A percentile compares a stretch with the other conserved stretches of the same genome.
These are phyloP conservation scores for Pneumocystis carinii DNA, from an alignment of 1,139 yeast genomes.

Conservation along the genomic window DNA sequence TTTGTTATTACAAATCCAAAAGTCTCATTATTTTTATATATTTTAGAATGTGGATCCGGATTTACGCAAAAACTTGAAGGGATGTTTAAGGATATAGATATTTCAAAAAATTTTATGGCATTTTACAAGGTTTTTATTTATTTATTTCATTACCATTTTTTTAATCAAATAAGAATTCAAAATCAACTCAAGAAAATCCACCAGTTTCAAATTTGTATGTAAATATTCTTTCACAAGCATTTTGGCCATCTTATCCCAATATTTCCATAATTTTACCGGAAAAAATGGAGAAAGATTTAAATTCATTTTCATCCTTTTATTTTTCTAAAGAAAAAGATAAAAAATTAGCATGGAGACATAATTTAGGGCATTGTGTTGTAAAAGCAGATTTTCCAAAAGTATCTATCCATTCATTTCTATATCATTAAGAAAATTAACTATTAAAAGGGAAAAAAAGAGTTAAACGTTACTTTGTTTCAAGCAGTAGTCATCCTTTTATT, in stretches of 20 bases:
- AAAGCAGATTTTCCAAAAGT: slow-evolving; percentile 20
- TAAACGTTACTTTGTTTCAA: slow-evolving; percentile 21
- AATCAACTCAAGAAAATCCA: slow-evolving; percentile 10
- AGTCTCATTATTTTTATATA: not conserved
- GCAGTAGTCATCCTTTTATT: slow-evolving; percentile 22
- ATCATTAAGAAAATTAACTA: not conserved
- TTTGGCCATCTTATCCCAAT: slow-evolving; percentile 25
- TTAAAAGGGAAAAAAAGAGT: slow-evolving; percentile 20
- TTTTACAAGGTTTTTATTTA: slow-evolving; percentile 15
- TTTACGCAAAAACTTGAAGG: slow-evolving; percentile 21
- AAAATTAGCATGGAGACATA: slow-evolving; percentile 23
- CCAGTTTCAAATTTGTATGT: slow-evolving; percentile 18
- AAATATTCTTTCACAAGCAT: slow-evolving; percentile 22
- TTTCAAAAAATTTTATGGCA: slow-evolving; percentile 16
- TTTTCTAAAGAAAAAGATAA: slow-evolving; percentile 17
- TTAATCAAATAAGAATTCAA: slow-evolving; percentile 7
- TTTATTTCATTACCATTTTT: not conserved
- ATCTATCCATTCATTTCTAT: not conserved
- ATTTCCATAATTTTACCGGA: slow-evolving; percentile 20
- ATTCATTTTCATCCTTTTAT: slow-evolving; percentile 19
- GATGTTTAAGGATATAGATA: slow-evolving; percentile 26
- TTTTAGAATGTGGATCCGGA: slow-evolving; percentile 23
- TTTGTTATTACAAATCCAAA: not conserved
- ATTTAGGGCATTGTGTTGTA: slow-evolving; percentile 22
- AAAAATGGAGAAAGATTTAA: slow-evolving; percentile 16